phyloP scores from a whole-genome alignment of 2,329 filamentous ascomycete genomes.

The Apiospora saccharicola region DNA sequence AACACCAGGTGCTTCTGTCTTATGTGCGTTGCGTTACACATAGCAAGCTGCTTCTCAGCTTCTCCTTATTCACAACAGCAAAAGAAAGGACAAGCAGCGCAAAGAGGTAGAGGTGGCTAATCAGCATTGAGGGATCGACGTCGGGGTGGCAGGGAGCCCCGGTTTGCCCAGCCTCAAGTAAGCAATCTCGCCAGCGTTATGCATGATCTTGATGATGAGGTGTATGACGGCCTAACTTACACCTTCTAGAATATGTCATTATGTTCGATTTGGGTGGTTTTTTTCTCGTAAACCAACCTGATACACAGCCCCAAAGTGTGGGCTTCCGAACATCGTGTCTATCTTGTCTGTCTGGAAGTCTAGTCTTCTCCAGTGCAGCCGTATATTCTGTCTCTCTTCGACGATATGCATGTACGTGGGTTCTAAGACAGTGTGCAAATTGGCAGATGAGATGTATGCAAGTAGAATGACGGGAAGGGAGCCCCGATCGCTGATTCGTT shows the following conservation, averaged over 20 bases:
- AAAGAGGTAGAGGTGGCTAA: slow-evolving; percentile 1
- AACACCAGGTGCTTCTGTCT: slow-evolving; percentile 4
- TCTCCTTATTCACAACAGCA: not conserved
- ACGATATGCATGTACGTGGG: not conserved
- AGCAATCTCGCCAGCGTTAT: slow-evolving; percentile 42
- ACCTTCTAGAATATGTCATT: slow-evolving; percentile 11
- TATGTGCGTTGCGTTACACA: not conserved
- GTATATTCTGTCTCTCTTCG: not conserved
- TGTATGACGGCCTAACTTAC: not conserved
- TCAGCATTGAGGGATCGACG: slow-evolving; percentile 11
- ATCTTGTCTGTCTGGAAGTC: not conserved
- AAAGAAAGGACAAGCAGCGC: not conserved
- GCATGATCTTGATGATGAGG: slow-evolving; percentile 41
- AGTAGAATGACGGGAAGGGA: not conserved
- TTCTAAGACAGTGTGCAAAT: not conserved
- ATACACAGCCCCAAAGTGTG: not conserved
- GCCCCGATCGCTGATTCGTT: not conserved
- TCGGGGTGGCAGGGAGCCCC: not conserved
- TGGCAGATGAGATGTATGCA: slow-evolving; percentile 8
- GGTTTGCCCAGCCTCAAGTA: slow-evolving; percentile 18
- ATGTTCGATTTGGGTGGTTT: not conserved
- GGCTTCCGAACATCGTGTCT: not conserved
- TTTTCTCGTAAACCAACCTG: not conserved
- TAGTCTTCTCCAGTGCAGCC: not conserved
- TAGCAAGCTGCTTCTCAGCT: slow-evolving; percentile 12